Evolutionary conservation across 1,284 basidiomycete species (phyloP).

Genomic region (Paramarasmius palmivorus): DNA sequence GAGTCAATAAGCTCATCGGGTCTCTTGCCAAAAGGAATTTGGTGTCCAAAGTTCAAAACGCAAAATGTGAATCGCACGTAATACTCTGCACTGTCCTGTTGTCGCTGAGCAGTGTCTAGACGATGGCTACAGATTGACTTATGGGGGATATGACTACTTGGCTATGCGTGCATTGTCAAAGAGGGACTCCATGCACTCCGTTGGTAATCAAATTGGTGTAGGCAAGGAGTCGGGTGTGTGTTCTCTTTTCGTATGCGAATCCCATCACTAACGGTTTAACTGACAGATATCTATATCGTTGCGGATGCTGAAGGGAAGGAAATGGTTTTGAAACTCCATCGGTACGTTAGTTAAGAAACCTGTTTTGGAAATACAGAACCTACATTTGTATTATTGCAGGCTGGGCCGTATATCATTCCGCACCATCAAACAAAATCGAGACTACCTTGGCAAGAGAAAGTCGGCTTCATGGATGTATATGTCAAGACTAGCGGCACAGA

Average conservation of each 20-base stretch:
- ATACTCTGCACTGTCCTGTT: background rate
- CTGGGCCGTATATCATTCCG: slow-evolving; percentile 96
- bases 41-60: slow-evolving; percentile 87
- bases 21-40: slow-evolving; percentile 90
- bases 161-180: slow-evolving; percentile 93
- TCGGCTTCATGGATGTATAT: slow-evolving; percentile 99
- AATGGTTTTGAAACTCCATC: slow-evolving; percentile 91
- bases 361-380: background rate
- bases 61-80: slow-evolving; percentile 66
- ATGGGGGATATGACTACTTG: slow-evolving; percentile 96
- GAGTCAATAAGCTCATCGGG: slow-evolving; percentile 91
- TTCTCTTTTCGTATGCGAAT: slow-evolving; percentile 8
- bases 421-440: slow-evolving; percentile 94
- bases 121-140: slow-evolving; percentile 96
- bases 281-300: slow-evolving; percentile 88
- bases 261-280: background rate
- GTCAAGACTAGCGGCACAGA: slow-evolving; percentile 93
- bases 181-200: slow-evolving; percentile 81
- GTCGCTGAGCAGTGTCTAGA: slow-evolving; percentile 49
- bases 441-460: slow-evolving; percentile 95
- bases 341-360: slow-evolving; percentile 53
- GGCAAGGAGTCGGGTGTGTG: slow-evolving; percentile 91
- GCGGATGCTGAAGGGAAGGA: slow-evolving; percentile 82
- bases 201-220: slow-evolving; percentile 97
- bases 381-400: slow-evolving; percentile 41